Conservation (phyloP, 495 filamentous ascomycete species). For the Elaphomyces granulatus region DNA sequence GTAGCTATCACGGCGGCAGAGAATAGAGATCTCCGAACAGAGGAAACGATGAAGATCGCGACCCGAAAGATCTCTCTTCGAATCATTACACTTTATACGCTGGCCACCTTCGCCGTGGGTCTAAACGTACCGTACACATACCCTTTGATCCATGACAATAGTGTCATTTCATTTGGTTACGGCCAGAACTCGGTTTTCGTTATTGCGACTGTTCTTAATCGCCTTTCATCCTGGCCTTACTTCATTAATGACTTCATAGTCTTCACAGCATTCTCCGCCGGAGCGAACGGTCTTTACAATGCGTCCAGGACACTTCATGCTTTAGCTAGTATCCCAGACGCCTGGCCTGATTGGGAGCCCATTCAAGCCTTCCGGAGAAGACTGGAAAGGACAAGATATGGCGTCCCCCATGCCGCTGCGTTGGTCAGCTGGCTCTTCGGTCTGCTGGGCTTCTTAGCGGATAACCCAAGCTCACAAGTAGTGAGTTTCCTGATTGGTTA, state of each 20-base stretch:
- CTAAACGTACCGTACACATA: slow-evolving; percentile 32
- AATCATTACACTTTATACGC: slow-evolving; percentile 29
- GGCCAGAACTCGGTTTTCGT: slow-evolving; percentile 28
- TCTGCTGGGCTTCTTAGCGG: slow-evolving; percentile 27
- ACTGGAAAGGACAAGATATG: slow-evolving; percentile 3
- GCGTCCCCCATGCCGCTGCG: slow-evolving; percentile 29
- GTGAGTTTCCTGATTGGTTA: slow-evolving; percentile 9
- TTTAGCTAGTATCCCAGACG: slow-evolving; percentile 22
- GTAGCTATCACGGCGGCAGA: slow-evolving; percentile 33
- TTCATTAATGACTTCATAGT: slow-evolving; percentile 37
- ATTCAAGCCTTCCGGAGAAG: slow-evolving; percentile 11
- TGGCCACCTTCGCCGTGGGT: slow-evolving; percentile 26
- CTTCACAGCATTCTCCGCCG: slow-evolving; percentile 33
- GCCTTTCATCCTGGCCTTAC: slow-evolving; percentile 23
- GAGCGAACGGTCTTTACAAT: slow-evolving; percentile 32
- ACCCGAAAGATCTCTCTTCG: slow-evolving; percentile 33
- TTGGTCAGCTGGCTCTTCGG: slow-evolving; percentile 23
- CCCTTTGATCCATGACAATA: slow-evolving; percentile 14
- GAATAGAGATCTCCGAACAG: slow-evolving; percentile 26
- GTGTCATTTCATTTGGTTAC: slow-evolving; percentile 23
- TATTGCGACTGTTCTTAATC: slow-evolving; percentile 30
- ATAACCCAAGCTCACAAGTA: slow-evolving; percentile 19
- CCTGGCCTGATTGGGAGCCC: slow-evolving; percentile 21
- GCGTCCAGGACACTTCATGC: slow-evolving; percentile 33
- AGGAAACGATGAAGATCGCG: slow-evolving; percentile 36